Conservation (phyloP, 805 yeast genomes). For the Candida nanaspora region DNA sequence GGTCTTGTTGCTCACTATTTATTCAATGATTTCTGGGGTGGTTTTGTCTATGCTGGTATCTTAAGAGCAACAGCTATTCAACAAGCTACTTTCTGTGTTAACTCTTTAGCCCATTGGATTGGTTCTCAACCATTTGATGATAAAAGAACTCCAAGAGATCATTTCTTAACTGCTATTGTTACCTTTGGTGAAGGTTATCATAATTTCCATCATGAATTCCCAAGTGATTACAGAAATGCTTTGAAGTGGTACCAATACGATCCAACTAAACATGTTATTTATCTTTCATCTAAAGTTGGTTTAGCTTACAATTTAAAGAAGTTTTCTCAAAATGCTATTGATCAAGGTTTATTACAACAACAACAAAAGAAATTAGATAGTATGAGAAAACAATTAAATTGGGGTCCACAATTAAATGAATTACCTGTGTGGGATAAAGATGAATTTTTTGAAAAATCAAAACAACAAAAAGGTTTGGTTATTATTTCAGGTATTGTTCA, state of each 20-base stretch:
- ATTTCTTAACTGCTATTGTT: conserved; percentile 69
- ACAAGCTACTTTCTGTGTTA: conserved; percentile 83
- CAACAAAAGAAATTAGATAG: conserved; percentile 73
- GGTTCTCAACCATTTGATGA: conserved; percentile 85
- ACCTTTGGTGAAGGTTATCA: conserved; percentile 90
- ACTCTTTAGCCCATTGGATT: conserved; percentile 81
- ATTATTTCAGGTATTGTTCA: conserved; percentile 76
- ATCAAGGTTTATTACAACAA: conserved; percentile 77
- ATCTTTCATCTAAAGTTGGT: conserved; percentile 53
- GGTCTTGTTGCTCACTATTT: conserved; percentile 45
- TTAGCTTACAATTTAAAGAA: conserved; percentile 67
- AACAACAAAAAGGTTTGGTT: conserved; percentile 49
- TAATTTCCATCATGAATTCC: conserved; percentile 87
- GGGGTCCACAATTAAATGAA: conserved; percentile 65
- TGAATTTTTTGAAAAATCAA: conserved; percentile 46
- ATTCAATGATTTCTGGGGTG: conserved; percentile 62
- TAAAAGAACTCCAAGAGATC: conserved; percentile 82
- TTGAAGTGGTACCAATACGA: conserved; percentile 84
- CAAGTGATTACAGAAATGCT: conserved; percentile 83
- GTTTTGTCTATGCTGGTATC: conserved; percentile 71
- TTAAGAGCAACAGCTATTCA: conserved; percentile 64
- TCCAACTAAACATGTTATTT: conserved; percentile 68
- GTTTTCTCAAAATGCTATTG: conserved; percentile 73
- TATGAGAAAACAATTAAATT: conserved; percentile 53
- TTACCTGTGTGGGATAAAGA: conserved; percentile 71